phyloP scores from a whole-genome alignment of 257 asterid genomes.

The Petunia secreta region DNA sequence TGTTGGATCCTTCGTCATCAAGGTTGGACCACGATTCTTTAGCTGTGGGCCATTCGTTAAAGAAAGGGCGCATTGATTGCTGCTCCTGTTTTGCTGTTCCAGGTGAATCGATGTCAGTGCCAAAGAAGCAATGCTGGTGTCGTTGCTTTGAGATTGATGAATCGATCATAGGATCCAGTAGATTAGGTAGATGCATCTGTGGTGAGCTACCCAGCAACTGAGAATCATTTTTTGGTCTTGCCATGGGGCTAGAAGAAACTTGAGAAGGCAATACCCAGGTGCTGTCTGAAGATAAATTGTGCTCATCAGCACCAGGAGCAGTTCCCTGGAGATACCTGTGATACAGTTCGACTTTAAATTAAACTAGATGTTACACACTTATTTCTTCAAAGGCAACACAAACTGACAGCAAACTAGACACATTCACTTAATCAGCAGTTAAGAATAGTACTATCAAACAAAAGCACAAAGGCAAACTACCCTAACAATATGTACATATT shows the following conservation, averaged over 20 bases:
- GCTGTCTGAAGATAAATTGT: conserved; percentile 54
- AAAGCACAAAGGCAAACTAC: neutral
- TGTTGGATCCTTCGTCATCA: conserved; percentile 60
- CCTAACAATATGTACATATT: neutral
- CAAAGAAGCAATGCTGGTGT: conserved; percentile 73
- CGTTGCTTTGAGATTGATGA: conserved; percentile 54
- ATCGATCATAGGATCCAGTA: conserved; percentile 54
- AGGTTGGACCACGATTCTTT: conserved; percentile 85
- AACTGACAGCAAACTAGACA: neutral
- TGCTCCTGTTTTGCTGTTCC: conserved; percentile 67
- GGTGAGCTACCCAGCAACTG: conserved; percentile 52
- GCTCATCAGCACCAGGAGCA: conserved; percentile 52
- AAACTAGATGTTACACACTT: conserved; percentile 19
- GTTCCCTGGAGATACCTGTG: conserved; percentile 70
- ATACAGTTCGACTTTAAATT: conserved; percentile 12
- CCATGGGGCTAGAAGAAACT: conserved; percentile 54
- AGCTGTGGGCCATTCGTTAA: conserved; percentile 82
- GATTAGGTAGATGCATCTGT: conserved; percentile 47
- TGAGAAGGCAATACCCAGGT: conserved; percentile 77
- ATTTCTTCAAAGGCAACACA: neutral
- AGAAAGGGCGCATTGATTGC: conserved; percentile 77
- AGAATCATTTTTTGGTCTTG: conserved; percentile 54
- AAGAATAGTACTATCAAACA: neutral
- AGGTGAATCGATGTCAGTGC: conserved; percentile 55
- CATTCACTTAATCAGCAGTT: neutral